These are phyloP conservation scores for Verticillium zaregamsianum DNA, from an alignment of 2,329 filamentous ascomycete genomes.

Conservation along the genomic window DNA sequence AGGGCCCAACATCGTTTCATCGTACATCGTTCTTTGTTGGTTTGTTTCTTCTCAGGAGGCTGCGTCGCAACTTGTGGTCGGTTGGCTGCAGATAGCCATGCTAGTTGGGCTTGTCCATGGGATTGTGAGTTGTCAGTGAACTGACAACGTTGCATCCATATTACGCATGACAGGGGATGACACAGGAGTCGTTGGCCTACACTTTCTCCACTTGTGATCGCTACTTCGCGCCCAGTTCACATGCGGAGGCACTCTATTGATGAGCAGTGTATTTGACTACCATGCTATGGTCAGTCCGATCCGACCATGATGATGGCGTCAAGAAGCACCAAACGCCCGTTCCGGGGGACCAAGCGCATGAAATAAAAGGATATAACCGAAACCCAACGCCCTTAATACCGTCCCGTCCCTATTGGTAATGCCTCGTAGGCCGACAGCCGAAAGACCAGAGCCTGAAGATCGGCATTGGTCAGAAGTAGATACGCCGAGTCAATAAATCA, in stretches of 20 bases:
- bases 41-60: not conserved
- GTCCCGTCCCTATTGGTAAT: not conserved
- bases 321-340: not conserved
- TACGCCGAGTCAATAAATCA: constrained; percentile 5
- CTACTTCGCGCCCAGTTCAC: not conserved
- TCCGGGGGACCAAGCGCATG: not conserved
- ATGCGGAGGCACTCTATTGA: not conserved
- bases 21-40: not conserved
- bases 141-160: not conserved
- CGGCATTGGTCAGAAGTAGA: not conserved
- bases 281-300: not conserved
- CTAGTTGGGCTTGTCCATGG: not conserved
- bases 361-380: not conserved
- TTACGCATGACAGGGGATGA: not conserved
- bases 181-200: not conserved
- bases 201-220: not conserved
- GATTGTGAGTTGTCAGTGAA: not conserved
- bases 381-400: not conserved
- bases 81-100: not conserved
- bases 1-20: not conserved
- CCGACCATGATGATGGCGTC: not conserved
- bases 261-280: not conserved
- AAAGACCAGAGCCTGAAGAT: not conserved
- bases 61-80: not conserved
- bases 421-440: not conserved